phyloP scores from a whole-genome alignment of 1,139 yeast genomes.

The Debaryomyces coudertii region DNA sequence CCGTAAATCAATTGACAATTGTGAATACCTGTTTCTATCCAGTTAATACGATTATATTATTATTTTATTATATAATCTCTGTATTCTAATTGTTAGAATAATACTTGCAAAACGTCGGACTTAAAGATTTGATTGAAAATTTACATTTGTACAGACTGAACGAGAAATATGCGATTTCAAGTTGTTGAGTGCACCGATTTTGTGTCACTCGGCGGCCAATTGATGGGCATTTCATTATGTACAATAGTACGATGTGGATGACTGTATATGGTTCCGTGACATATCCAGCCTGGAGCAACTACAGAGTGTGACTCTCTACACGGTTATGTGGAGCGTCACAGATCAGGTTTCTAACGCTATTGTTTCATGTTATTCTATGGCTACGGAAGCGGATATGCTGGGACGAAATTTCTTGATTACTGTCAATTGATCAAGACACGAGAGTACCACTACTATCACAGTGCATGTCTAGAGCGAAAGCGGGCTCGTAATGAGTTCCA shows the following conservation, averaged over 20 bases:
- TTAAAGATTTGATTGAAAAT: neutral
- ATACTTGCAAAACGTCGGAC: slow-evolving; percentile 1
- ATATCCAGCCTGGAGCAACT: neutral
- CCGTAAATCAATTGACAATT: neutral
- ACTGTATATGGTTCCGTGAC: neutral
- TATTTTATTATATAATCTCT: slow-evolving; percentile 1
- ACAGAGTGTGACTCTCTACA: neutral
- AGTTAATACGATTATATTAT: neutral
- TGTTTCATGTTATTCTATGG: too few relatives aligned
- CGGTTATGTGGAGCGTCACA: neutral
- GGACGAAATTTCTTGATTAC: too few relatives aligned
- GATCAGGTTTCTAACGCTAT: neutral
- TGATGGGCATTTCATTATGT: neutral
- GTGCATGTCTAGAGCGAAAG: neutral
- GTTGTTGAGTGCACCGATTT: slow-evolving; percentile 3
- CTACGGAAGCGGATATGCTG: too few relatives aligned
- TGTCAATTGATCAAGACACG: neutral
- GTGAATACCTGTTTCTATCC: neutral
- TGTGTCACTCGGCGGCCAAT: neutral
- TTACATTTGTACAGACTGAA: neutral
- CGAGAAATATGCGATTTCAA: neutral
- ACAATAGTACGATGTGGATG: neutral
- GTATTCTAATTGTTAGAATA: neutral
- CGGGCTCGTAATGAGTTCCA: slow-evolving; percentile 4
- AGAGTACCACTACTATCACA: neutral